A percentile compares a stretch with the other conserved stretches of the same genome.
Conservation (phyloP, 2,329 filamentous ascomycete species). For the Phaeosphaeriaceae sp. region DNA sequence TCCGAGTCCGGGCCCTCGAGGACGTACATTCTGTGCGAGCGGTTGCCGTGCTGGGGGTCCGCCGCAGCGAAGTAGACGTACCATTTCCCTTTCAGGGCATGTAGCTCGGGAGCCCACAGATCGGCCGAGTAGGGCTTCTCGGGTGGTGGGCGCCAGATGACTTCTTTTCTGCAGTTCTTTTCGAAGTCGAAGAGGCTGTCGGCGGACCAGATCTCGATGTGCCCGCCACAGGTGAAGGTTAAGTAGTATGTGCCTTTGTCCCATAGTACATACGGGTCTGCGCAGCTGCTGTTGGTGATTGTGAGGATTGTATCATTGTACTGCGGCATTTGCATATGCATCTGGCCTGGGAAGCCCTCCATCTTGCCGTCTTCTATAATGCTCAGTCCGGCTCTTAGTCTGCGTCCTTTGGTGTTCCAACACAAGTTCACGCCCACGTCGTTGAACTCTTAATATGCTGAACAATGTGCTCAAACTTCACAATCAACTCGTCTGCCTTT, state of each 20-base stretch:
- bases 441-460: not conserved
- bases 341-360: slow-evolving; percentile 21
- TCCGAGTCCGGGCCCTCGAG: slow-evolving; percentile 50
- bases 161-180: slow-evolving; percentile 45
- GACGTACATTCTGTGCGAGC: slow-evolving; percentile 55
- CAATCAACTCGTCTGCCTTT: not conserved
- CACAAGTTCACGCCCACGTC: not conserved
- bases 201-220: slow-evolving; percentile 55
- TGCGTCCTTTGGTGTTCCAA: not conserved
- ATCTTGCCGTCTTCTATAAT: slow-evolving; percentile 5
- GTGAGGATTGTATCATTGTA: slow-evolving; percentile 52
- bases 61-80: slow-evolving; percentile 60
- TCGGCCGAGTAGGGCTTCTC: slow-evolving; percentile 53
- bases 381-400: not conserved
- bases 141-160: slow-evolving; percentile 54
- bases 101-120: slow-evolving; percentile 65
- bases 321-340: slow-evolving; percentile 28
- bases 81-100: slow-evolving; percentile 59
- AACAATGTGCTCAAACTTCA: not conserved
- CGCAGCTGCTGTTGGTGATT: slow-evolving; percentile 49
- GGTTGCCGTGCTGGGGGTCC: slow-evolving; percentile 52
- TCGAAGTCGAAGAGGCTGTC: slow-evolving; percentile 50
- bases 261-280: slow-evolving; percentile 55
- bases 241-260: slow-evolving; percentile 55
- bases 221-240: slow-evolving; percentile 55